Conservation (phyloP, 2,329 filamentous ascomycete species). For the Colletotrichum melonis region DNA sequence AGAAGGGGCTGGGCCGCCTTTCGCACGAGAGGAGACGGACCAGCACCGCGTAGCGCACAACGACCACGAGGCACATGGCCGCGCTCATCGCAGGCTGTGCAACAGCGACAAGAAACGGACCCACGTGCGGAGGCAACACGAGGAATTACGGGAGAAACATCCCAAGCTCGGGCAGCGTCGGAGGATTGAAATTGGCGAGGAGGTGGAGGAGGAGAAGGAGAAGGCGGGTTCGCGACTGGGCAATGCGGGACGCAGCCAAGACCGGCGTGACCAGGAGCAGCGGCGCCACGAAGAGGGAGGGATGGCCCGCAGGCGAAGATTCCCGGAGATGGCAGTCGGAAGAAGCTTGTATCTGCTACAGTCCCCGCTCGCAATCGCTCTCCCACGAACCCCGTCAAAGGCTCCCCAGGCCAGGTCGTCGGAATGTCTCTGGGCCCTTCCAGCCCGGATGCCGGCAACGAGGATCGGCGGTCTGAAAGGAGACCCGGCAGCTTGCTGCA, state of each 20-base stretch:
- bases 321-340: background rate
- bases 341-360: background rate
- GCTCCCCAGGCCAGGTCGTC: background rate
- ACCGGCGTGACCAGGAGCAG: constrained; percentile 16
- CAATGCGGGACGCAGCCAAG: constrained; percentile 4
- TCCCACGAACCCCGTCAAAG: background rate
- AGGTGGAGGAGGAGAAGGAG: background rate
- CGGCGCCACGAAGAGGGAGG: background rate
- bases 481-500: background rate
- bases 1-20: background rate
- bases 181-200: background rate
- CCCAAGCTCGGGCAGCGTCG: background rate
- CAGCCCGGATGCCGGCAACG: constrained; percentile 2
- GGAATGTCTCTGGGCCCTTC: background rate
- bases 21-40: constrained; percentile 3
- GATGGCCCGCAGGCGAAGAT: background rate
- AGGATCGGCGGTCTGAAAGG: background rate
- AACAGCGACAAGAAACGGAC: background rate
- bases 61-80: background rate
- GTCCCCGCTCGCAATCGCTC: background rate
- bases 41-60: background rate
- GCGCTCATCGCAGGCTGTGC: background rate
- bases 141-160: background rate
- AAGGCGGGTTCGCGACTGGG: background rate
- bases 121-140: constrained; percentile 12